Percentiles rank a stretch among this genome's conserved stretches.
phyloP scores from a whole-genome alignment of 805 yeast species.

The Tetrapisispora iriomotensis region DNA sequence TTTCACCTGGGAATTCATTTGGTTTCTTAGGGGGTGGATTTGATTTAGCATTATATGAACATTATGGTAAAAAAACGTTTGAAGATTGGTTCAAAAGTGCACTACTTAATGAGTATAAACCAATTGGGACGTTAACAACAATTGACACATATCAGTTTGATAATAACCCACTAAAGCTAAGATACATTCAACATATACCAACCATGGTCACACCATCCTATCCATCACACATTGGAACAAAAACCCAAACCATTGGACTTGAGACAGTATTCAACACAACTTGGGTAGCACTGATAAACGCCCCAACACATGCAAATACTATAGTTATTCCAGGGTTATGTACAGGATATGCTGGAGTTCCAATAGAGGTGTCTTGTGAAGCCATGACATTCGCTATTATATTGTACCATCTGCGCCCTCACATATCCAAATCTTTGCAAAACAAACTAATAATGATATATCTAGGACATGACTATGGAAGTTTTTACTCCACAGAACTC shows the following conservation, averaged over 20 bases:
- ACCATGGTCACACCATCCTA: conserved; percentile 24
- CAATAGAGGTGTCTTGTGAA: conserved; percentile 18
- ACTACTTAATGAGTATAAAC: conserved; percentile 16
- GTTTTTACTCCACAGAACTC: conserved; percentile 6
- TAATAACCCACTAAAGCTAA: conserved; percentile 7
- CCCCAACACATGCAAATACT: conserved; percentile 16
- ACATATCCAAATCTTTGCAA: conserved; percentile 14
- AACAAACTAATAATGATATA: conserved; percentile 23
- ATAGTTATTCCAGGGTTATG: conserved; percentile 26
- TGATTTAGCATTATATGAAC: conserved; percentile 28
- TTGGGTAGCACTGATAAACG: conserved; percentile 18
- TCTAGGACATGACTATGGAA: conserved; percentile 16
- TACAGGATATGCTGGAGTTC: conserved; percentile 28
- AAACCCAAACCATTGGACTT: conserved; percentile 17
- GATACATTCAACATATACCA: conserved; percentile 26
- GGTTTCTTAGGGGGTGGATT: conserved; percentile 46
- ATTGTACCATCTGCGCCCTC: conserved; percentile 11
- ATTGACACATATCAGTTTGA: background rate
- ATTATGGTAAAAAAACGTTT: conserved; percentile 21
- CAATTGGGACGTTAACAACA: conserved; percentile 15
- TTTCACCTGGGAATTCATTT: conserved; percentile 44
- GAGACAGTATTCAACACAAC: conserved; percentile 23
- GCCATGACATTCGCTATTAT: conserved; percentile 25
- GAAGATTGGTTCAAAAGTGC: conserved; percentile 23
- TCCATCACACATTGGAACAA: conserved; percentile 9